phyloP scores from a whole-genome alignment of 139 green algal genomes.

The Coccomyxa sp. region DNA sequence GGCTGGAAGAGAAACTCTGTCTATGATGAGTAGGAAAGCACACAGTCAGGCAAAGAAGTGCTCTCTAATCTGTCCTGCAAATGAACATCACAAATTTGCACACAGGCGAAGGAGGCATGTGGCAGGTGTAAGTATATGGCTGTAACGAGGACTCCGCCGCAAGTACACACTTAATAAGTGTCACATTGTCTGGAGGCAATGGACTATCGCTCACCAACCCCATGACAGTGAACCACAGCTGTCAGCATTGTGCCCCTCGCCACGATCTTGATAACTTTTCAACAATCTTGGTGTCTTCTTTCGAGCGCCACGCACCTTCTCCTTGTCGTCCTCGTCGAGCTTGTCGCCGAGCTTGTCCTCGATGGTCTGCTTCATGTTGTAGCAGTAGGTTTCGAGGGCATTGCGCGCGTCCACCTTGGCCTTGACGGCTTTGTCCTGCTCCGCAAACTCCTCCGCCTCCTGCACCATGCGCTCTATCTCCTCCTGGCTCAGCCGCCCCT shows the following conservation, averaged over 20 bases:
- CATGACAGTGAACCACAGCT: too few relatives aligned
- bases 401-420: slow-evolving; percentile 70
- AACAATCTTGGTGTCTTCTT: too few relatives aligned
- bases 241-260: too few relatives aligned
- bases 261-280: too few relatives aligned
- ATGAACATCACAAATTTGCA: too few relatives aligned
- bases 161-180: too few relatives aligned
- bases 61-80: not conserved
- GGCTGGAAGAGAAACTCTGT: too few relatives aligned
- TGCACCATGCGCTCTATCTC: slow-evolving; percentile 71
- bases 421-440: slow-evolving; percentile 54
- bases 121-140: too few relatives aligned
- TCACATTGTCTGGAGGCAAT: too few relatives aligned
- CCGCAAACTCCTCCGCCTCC: slow-evolving; percentile 62
- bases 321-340: slow-evolving; percentile 82
- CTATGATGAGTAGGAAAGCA: not conserved
- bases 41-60: not conserved
- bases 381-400: slow-evolving; percentile 73
- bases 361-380: slow-evolving; percentile 71
- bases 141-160: too few relatives aligned
- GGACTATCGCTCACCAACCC: too few relatives aligned
- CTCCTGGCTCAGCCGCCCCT: slow-evolving; percentile 60
- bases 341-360: slow-evolving; percentile 84
- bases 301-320: slow-evolving; percentile 46
- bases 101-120: too few relatives aligned